A percentile compares a stretch with the other conserved stretches of the same genome.
Evolutionary conservation across 164 flowering plant species (phyloP).

Genomic region (Piper betle): DNA sequence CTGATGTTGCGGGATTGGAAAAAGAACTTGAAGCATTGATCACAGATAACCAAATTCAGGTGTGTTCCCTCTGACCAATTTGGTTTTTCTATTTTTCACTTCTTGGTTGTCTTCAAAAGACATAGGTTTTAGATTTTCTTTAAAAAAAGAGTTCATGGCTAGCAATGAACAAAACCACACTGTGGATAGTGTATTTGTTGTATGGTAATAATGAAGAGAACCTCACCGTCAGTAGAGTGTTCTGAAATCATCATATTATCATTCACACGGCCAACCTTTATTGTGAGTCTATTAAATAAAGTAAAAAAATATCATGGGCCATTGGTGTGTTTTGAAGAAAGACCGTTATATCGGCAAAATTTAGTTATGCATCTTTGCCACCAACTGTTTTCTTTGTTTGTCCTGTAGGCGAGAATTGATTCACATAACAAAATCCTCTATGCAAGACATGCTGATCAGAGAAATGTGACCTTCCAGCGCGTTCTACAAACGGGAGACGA

Average conservation of each 20-base stretch:
- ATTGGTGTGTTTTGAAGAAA: not conserved
- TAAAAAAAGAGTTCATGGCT: not conserved
- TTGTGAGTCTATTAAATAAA: not conserved
- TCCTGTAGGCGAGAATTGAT: slow-evolving; percentile 79
- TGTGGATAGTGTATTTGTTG: too few relatives aligned
- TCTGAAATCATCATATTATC: too few relatives aligned
- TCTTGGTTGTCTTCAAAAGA: not conserved
- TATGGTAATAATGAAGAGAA: too few relatives aligned
- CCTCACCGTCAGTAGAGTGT: too few relatives aligned
- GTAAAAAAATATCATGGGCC: not conserved
- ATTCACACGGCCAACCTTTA: not conserved
- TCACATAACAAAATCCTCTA: slow-evolving; percentile 94
- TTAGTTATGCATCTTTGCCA: too few relatives aligned
- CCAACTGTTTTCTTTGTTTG: not conserved
- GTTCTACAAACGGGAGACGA: slow-evolving; percentile 78
- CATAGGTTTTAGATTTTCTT: not conserved
- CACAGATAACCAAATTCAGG: slow-evolving; percentile 94
- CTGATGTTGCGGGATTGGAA: slow-evolving; percentile 66
- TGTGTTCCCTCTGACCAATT: not conserved
- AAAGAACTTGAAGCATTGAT: slow-evolving; percentile 94
- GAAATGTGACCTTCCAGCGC: slow-evolving; percentile 84
- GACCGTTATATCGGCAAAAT: too few relatives aligned
- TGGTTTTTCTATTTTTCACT: not conserved
- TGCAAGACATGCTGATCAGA: slow-evolving; percentile 94
- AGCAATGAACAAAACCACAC: not conserved